Conservation (phyloP, 768 basidiomycete species). For the Amanita rimosa region DNA sequence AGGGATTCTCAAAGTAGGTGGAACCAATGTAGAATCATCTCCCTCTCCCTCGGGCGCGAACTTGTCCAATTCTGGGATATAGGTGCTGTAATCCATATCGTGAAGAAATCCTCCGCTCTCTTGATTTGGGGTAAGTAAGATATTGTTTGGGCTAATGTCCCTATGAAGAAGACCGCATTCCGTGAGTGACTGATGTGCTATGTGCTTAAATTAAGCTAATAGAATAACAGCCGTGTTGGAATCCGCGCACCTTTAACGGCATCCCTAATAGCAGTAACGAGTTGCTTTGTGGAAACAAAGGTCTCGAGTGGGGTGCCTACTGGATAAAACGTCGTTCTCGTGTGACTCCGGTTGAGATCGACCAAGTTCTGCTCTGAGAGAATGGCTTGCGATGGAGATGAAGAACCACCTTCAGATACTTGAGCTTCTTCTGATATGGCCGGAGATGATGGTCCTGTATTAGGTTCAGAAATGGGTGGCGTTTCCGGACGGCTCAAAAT, state of each 20-base stretch:
- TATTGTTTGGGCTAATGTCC: constrained; percentile 2
- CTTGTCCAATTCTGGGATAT: neutral
- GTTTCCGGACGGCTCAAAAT: neutral
- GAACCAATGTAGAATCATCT: neutral
- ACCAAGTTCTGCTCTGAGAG: neutral
- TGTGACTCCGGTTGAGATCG: neutral
- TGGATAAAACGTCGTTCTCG: neutral
- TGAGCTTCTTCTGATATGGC: neutral
- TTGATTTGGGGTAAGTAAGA: neutral
- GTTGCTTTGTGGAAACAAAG: neutral
- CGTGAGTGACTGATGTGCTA: neutral
- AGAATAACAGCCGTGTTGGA: neutral
- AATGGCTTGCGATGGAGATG: neutral
- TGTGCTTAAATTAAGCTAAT: neutral
- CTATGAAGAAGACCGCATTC: constrained; percentile 1
- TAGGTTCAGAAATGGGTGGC: neutral
- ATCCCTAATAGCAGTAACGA: neutral
- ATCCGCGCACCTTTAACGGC: neutral
- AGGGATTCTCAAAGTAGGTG: neutral
- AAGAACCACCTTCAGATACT: neutral
- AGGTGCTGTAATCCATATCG: constrained; percentile 1
- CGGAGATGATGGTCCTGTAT: neutral
- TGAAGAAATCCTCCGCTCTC: neutral
- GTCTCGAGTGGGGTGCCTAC: neutral
- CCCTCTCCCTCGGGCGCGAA: neutral